A percentile compares a stretch with the other conserved stretches of the same genome.
Evolutionary conservation across 1,139 yeast species (phyloP).

Genomic region (Scheffersomyces illinoinensis): DNA sequence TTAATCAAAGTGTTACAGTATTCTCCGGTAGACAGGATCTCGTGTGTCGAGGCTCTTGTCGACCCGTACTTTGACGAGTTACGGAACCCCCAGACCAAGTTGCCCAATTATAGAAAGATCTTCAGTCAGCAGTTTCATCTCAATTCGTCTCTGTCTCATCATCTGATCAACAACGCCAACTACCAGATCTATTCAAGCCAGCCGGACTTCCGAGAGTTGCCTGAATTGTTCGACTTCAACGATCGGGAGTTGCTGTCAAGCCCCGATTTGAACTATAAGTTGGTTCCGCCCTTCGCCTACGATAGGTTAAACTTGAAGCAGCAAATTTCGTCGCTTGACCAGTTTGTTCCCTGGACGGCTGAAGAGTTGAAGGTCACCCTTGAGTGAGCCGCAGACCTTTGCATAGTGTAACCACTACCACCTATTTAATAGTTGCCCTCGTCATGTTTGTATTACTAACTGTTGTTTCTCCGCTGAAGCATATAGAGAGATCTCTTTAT

Average conservation of each 20-base stretch:
- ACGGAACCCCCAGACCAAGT: constrained; percentile 51
- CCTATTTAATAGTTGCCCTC: neutral
- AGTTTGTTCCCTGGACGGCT: constrained; percentile 35
- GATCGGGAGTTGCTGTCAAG: constrained; percentile 47
- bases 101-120: constrained; percentile 55
- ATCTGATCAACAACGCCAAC: constrained; percentile 28
- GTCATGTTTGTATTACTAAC: neutral
- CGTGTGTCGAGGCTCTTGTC: constrained; percentile 67
- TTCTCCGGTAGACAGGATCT: constrained; percentile 70
- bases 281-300: constrained; percentile 44
- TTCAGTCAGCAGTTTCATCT: constrained; percentile 42
- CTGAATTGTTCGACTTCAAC: constrained; percentile 51
- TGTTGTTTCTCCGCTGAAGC: neutral
- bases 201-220: constrained; percentile 45
- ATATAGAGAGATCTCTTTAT: neutral
- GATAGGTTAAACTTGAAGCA: constrained; percentile 28
- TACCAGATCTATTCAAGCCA: constrained; percentile 40
- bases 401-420: neutral
- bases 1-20: constrained; percentile 66
- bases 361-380: constrained; percentile 39
- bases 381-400: constrained; percentile 19
- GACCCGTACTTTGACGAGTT: constrained; percentile 80
- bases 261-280: constrained; percentile 32
- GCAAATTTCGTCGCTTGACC: constrained; percentile 23
- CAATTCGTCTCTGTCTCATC: constrained; percentile 14